Percentiles rank a stretch among this genome's conserved stretches.
Conservation (phyloP, 2,329 filamentous ascomycete genomes). For the Phyllosticta capitalensis region DNA sequence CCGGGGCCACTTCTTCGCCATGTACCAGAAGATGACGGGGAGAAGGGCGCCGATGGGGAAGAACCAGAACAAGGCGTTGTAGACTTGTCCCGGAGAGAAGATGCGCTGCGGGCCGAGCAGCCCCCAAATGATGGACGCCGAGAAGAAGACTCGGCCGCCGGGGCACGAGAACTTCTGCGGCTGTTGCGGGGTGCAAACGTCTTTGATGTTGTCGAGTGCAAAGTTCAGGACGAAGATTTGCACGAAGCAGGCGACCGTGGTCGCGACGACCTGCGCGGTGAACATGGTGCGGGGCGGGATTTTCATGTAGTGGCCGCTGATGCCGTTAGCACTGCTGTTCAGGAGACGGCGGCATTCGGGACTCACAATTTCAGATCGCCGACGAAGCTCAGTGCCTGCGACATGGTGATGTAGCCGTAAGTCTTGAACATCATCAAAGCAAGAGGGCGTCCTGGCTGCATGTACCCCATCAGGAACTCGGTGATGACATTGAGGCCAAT, state of each 20-base stretch:
- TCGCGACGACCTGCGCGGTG: conserved; percentile 55
- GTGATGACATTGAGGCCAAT: conserved; percentile 15
- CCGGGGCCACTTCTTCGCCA: conserved; percentile 52
- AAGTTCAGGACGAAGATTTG: conserved; percentile 56
- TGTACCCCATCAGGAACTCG: conserved; percentile 14
- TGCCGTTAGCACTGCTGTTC: conserved; percentile 26
- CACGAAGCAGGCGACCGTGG: conserved; percentile 56
- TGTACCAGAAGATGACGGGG: conserved; percentile 46
- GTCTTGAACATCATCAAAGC: conserved; percentile 36
- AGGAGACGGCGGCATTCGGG: conserved; percentile 33
- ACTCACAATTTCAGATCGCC: conserved; percentile 28
- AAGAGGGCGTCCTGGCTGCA: conserved; percentile 16
- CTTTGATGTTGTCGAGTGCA: conserved; percentile 46
- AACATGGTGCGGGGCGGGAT: conserved; percentile 58
- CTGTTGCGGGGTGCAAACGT: conserved; percentile 46
- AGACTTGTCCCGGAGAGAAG: conserved; percentile 54
- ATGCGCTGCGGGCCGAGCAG: conserved; percentile 62
- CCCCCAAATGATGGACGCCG: conserved; percentile 52
- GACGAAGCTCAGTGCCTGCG: conserved; percentile 16
- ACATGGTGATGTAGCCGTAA: conserved; percentile 24
- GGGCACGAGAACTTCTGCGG: conserved; percentile 45
- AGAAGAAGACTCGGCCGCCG: conserved; percentile 54
- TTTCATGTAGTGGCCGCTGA: conserved; percentile 42
- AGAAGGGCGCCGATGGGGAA: conserved; percentile 57
- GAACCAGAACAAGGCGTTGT: conserved; percentile 57